Conservation (phyloP, 345 rosid genomes). For the Turnera subulata region DNA sequence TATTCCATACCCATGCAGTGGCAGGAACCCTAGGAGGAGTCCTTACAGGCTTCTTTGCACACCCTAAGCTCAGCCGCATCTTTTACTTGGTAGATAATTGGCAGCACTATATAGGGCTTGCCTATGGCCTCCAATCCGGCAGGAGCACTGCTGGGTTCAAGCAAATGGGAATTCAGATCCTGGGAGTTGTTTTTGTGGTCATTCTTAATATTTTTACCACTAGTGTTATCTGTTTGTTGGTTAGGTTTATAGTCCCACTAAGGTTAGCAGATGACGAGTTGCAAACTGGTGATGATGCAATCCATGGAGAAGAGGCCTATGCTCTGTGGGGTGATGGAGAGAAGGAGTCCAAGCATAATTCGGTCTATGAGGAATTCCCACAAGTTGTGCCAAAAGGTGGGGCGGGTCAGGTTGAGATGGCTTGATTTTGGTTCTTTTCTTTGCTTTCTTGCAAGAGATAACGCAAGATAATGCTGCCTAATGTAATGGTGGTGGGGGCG, state of each 20-base stretch:
- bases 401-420: constrained; percentile 43
- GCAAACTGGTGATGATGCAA: constrained; percentile 52
- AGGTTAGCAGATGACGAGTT: constrained; percentile 52
- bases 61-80: constrained; percentile 54
- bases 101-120: constrained; percentile 50
- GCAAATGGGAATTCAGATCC: constrained; percentile 56
- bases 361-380: constrained; percentile 34
- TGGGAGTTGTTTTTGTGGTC: constrained; percentile 44
- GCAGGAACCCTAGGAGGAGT: constrained; percentile 66
- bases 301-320: constrained; percentile 67
- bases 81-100: constrained; percentile 34
- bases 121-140: constrained; percentile 37
- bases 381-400: constrained; percentile 21
- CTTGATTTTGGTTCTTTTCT: constrained; percentile 5
- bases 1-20: constrained; percentile 68
- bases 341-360: constrained; percentile 51
- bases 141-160: constrained; percentile 33
- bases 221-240: constrained; percentile 40
- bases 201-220: constrained; percentile 32
- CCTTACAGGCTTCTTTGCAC: constrained; percentile 55
- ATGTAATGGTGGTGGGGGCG: no score
- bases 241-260: constrained; percentile 40
- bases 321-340: constrained; percentile 77
- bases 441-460: background rate
- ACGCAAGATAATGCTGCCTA: no score